A percentile compares a stretch with the other conserved stretches of the same genome.
Conservation (phyloP, 2,329 filamentous ascomycete genomes). For the Colletotrichum camelliae region DNA sequence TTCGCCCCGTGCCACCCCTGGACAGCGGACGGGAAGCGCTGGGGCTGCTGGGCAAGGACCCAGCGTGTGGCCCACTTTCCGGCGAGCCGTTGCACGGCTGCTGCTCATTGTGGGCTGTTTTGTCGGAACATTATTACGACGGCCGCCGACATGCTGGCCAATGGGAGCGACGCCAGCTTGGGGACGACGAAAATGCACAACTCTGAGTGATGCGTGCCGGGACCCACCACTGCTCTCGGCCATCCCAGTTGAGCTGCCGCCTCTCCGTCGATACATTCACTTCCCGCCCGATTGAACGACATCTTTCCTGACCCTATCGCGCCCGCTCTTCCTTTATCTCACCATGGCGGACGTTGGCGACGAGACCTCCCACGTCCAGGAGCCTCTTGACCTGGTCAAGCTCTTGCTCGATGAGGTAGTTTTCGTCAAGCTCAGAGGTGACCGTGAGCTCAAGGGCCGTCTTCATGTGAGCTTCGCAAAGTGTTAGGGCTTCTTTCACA, state of each 20-base stretch:
- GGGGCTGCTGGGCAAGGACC: not conserved
- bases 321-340: not conserved
- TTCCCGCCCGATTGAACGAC: not conserved
- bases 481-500: slow-evolving; percentile 18
- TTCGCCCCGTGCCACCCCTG: slow-evolving; percentile 15
- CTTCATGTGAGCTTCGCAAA: slow-evolving; percentile 75
- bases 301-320: not conserved
- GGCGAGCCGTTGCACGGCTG: slow-evolving; percentile 6
- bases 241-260: slow-evolving; percentile 9
- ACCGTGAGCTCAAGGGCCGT: slow-evolving; percentile 92
- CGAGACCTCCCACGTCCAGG: slow-evolving; percentile 74
- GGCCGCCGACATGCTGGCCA: not conserved
- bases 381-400: slow-evolving; percentile 95
- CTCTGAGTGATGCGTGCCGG: not conserved
- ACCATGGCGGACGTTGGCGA: slow-evolving; percentile 86
- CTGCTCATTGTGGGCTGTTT: not conserved
- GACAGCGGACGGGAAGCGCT: slow-evolving; percentile 11
- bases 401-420: slow-evolving; percentile 95
- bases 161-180: not conserved
- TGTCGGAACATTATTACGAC: slow-evolving; percentile 1
- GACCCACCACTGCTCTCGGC: slow-evolving; percentile 13
- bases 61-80: slow-evolving; percentile 14
- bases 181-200: slow-evolving; percentile 6
- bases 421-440: slow-evolving; percentile 95
- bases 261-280: not conserved